Base-by-base conservation (phyloP, 2,329 filamentous ascomycete species). In the Zelopaecilomyces penicillatus region DNA sequence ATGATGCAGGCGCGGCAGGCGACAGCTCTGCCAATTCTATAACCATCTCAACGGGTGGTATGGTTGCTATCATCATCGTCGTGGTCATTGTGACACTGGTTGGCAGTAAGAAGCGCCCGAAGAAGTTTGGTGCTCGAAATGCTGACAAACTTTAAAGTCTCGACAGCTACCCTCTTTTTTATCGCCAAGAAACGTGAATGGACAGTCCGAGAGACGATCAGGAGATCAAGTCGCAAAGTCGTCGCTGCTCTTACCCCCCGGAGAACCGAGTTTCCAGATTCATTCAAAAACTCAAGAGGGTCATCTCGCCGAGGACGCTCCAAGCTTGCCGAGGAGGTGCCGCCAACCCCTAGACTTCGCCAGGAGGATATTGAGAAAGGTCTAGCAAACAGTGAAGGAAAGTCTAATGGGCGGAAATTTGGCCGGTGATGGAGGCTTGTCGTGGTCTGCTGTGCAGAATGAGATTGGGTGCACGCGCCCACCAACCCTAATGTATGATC, bases 171-270 rank as follows among this genome's bases (percentile, higher is more conserved):
- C 3, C 76, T 93, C 29, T 94, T 85, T 68, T 87, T 83, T 62
- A 62, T 91, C 33, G 85, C 87, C 44, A 93, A 93, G 72, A 89
- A 87, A 68, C 79, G 82, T 39, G 85, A 90, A 63, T 93, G 87
- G 87, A 85, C 82, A 52, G 71, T 93, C 53, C 78, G 82, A 47
- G 79, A 86, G 59, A 84, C 74, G 30, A 71, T 94, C 46, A 76
- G 82, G 44, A 78, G 77, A 51, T 89, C 85, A 2, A 79, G 80
- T 30, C 73, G 71, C 50, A 79, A 71, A 56, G 77, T 83, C 29
- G 76, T 75, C 37, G 75, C 71, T 4, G 80, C 73, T 5, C 68
- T 83, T 44, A 83, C 80, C n/a, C 80, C 80, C 5, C 68, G 78
- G 39, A 70, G 78, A 45, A 64, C 71, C 45, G 77, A 81, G 53